Evolutionary conservation across 2,329 filamentous ascomycete genomes (phyloP).

Genomic region (Sordariomycetes sp.): DNA sequence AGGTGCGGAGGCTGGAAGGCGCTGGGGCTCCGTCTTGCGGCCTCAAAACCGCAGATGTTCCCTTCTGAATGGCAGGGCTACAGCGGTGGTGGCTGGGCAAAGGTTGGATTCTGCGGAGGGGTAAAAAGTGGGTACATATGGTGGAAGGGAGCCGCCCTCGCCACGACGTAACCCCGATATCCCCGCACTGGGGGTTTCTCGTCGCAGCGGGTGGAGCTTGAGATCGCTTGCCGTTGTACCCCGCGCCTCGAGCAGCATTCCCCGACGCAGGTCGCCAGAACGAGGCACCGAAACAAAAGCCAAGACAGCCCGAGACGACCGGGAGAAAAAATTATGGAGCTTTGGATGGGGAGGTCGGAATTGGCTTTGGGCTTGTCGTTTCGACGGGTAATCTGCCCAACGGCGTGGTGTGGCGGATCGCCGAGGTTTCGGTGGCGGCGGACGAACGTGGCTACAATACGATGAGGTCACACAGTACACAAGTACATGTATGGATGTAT

Average conservation of each 20-base stretch:
- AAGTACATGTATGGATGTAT: too few relatives aligned
- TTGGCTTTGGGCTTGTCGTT: not conserved
- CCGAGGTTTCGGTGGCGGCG: not conserved
- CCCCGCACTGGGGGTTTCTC: not conserved
- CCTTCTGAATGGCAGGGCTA: too few relatives aligned
- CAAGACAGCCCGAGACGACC: not conserved
- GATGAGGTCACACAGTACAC: not conserved
- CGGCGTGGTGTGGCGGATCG: not conserved
- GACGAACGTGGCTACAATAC: too few relatives aligned
- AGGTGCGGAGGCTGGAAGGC: too few relatives aligned
- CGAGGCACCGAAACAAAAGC: not conserved
- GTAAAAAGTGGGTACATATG: not conserved
- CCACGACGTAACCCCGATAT: not conserved
- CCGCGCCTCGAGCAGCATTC: not conserved
- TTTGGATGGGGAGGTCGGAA: not conserved
- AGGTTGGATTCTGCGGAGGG: not conserved
- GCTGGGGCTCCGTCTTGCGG: too few relatives aligned
- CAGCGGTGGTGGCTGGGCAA: not conserved
- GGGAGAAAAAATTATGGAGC: not conserved
- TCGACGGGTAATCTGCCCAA: not conserved
- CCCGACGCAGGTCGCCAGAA: not conserved
- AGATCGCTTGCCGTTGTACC: not conserved
- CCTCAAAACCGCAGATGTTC: too few relatives aligned
- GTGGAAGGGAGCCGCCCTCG: too few relatives aligned
- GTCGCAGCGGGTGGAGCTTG: not conserved